Percentiles rank a stretch among this genome's conserved stretches.
These are phyloP conservation scores for Talaromyces ruber DNA, from an alignment of 495 filamentous ascomycete genomes.

Conservation along the genomic window DNA sequence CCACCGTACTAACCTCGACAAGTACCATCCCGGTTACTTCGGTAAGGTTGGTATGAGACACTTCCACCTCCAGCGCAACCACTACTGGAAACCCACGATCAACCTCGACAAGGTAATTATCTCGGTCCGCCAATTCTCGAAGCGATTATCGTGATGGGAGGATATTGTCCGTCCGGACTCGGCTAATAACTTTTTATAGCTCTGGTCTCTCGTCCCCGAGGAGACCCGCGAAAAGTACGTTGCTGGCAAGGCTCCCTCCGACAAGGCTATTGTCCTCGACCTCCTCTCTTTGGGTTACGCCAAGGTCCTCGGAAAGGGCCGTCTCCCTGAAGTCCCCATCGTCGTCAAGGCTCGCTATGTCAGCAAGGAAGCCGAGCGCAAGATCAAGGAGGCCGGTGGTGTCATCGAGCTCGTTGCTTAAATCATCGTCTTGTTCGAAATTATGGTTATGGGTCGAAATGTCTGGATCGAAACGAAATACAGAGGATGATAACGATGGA, in stretches of 20 bases:
- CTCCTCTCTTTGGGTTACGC: conserved; percentile 86
- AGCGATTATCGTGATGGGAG: background rate
- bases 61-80: conserved; percentile 82
- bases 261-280: conserved; percentile 87
- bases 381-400: conserved; percentile 88
- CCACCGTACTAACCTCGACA: conserved; percentile 90
- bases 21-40: conserved; percentile 95
- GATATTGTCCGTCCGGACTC: background rate
- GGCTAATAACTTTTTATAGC: conserved; percentile 33
- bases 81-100: conserved; percentile 88
- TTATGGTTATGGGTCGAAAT: conserved; percentile 14
- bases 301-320: conserved; percentile 90
- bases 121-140: background rate
- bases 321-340: conserved; percentile 74
- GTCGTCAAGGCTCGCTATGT: conserved; percentile 85
- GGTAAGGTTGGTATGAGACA: conserved; percentile 97
- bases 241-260: conserved; percentile 52
- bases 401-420: conserved; percentile 88
- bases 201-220: conserved; percentile 73
- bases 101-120: conserved; percentile 77
- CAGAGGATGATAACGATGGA: conserved; percentile 19
- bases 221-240: conserved; percentile 82
- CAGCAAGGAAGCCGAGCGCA: conserved; percentile 81
- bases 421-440: conserved; percentile 13
- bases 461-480: conserved; percentile 16